A percentile compares a stretch with the other conserved stretches of the same genome.
These are phyloP conservation scores for Neurospora sp. DNA, from an alignment of 495 filamentous ascomycete species.

Conservation along the genomic window DNA sequence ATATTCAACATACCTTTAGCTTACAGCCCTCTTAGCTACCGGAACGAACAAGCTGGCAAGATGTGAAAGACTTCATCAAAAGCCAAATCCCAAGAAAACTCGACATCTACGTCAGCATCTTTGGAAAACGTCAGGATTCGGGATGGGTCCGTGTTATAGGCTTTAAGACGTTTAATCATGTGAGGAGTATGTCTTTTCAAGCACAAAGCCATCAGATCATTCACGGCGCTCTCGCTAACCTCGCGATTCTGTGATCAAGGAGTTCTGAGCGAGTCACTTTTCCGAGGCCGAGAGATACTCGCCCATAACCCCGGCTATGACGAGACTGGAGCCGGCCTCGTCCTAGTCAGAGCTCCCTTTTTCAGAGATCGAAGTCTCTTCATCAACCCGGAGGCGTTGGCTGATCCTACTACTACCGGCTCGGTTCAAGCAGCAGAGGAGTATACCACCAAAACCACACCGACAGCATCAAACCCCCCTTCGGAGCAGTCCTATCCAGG, in stretches of 20 bases:
- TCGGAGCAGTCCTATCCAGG: not conserved
- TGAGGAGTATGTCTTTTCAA: not conserved
- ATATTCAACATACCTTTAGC: not conserved
- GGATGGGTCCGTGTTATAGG: conserved; percentile 11
- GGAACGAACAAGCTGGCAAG: not conserved
- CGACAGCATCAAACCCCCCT: not conserved
- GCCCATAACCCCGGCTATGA: not conserved
- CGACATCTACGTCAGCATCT: conserved; percentile 2
- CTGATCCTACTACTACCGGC: not conserved
- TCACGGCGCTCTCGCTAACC: not conserved
- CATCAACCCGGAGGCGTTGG: not conserved
- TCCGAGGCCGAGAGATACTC: conserved; percentile 1
- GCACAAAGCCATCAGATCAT: too few relatives aligned
- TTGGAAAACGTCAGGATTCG: not conserved
- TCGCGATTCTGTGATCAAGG: not conserved
- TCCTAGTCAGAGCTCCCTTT: conserved; percentile 4
- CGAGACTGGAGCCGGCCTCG: not conserved
- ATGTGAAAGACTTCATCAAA: conserved; percentile 4
- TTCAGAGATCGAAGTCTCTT: not conserved
- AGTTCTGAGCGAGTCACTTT: not conserved
- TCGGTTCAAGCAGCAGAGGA: not conserved
- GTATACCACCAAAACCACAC: not conserved
- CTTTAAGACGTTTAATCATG: not conserved
- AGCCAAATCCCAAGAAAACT: not conserved
- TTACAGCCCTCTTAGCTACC: not conserved